phyloP scores from a whole-genome alignment of 2,329 filamentous ascomycete genomes.

The Talaromyces albobiverticillius region DNA sequence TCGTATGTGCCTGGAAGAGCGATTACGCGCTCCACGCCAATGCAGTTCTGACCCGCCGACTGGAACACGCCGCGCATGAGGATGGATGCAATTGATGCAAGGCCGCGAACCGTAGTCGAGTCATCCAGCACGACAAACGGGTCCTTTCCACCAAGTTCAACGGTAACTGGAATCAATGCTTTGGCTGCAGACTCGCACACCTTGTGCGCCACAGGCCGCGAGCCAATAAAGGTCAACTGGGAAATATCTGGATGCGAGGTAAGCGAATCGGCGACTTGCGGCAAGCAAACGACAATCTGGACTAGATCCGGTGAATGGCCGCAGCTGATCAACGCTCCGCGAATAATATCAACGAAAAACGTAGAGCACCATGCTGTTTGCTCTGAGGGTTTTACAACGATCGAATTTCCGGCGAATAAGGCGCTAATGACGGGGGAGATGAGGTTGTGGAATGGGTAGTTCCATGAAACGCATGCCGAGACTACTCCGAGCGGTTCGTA shows the following conservation, averaged over 20 bases:
- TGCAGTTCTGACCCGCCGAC: slow-evolving; percentile 93
- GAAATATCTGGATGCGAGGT: slow-evolving; percentile 80
- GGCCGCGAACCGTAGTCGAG: slow-evolving; percentile 52
- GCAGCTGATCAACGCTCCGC: slow-evolving; percentile 75
- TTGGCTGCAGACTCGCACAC: slow-evolving; percentile 85
- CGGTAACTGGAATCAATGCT: slow-evolving; percentile 78
- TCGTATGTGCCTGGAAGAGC: slow-evolving; percentile 75
- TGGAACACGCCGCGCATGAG: slow-evolving; percentile 93
- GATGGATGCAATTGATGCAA: slow-evolving; percentile 73
- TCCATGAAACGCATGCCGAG: slow-evolving; percentile 92
- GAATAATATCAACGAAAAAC: slow-evolving; percentile 78
- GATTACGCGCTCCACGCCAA: slow-evolving; percentile 92
- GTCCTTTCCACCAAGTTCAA: slow-evolving; percentile 94
- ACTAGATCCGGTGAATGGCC: slow-evolving; percentile 79
- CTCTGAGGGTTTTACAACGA: slow-evolving; percentile 92
- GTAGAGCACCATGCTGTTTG: slow-evolving; percentile 88
- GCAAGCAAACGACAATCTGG: slow-evolving; percentile 85
- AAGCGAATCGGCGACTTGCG: slow-evolving; percentile 72
- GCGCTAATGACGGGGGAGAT: slow-evolving; percentile 87
- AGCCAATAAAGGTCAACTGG: slow-evolving; percentile 96
- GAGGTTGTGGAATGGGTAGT: slow-evolving; percentile 95
- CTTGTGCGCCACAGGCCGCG: slow-evolving; percentile 77
- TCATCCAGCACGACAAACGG: slow-evolving; percentile 87
- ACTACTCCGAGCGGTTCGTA: slow-evolving; percentile 95
- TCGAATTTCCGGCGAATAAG: slow-evolving; percentile 85